Conservation (phyloP, 257 asterid species). For the Nicotiana attenuata region DNA sequence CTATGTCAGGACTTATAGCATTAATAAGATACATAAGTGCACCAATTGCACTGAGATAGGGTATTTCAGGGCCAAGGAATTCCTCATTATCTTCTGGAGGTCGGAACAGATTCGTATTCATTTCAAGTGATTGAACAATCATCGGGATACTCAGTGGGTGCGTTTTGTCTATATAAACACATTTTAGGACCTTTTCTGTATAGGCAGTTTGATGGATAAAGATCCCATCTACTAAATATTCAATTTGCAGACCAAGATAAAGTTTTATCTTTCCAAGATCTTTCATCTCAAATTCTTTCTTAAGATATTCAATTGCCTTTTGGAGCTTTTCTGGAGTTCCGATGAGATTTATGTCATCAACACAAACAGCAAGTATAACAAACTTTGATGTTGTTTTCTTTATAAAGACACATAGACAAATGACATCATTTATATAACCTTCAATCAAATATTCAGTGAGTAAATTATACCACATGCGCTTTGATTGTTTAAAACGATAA, state of each 20-base stretch:
- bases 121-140: not conserved
- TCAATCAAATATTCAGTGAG: not conserved
- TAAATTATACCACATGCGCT: not conserved
- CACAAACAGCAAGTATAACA: not conserved
- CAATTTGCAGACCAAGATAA: too few relatives aligned
- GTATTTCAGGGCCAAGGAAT: not conserved
- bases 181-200: too few relatives aligned
- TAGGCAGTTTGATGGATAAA: too few relatives aligned
- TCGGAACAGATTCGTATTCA: not conserved
- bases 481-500: not conserved
- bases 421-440: not conserved
- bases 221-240: too few relatives aligned
- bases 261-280: too few relatives aligned
- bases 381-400: not conserved
- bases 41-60: not conserved
- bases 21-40: not conserved
- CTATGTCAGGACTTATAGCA: not conserved
- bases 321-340: not conserved
- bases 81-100: not conserved
- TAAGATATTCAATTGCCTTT: not conserved
- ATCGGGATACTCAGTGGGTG: not conserved
- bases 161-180: not conserved
- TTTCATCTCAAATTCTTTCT: not conserved
- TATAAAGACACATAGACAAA: not conserved
- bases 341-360: not conserved